A percentile compares a stretch with the other conserved stretches of the same genome.
Evolutionary conservation across 2,329 filamentous ascomycete species (phyloP).

Genomic region (Plectosphaerella sp.): DNA sequence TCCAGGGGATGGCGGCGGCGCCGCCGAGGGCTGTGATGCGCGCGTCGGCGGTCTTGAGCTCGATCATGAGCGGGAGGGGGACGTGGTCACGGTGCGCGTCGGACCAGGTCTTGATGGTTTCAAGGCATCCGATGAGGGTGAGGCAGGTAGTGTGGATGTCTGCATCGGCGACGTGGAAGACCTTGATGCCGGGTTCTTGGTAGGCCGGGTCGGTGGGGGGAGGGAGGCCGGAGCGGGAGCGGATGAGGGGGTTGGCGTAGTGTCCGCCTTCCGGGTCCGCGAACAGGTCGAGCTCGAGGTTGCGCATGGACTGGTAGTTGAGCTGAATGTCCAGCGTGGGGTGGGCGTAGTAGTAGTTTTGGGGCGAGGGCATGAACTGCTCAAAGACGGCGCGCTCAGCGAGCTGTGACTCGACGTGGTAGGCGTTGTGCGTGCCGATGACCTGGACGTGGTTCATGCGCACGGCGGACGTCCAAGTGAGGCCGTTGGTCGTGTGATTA

Average conservation of each 20-base stretch:
- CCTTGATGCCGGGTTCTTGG: constrained; percentile 38
- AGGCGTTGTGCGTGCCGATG: constrained; percentile 46
- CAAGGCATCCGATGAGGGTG: constrained; percentile 39
- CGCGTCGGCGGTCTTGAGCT: constrained; percentile 35
- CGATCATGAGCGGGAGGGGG: constrained; percentile 43
- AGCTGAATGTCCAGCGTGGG: constrained; percentile 37
- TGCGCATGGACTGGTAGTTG: constrained; percentile 38
- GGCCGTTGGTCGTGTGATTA: constrained; percentile 21
- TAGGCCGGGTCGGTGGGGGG: constrained; percentile 32
- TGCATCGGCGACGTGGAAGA: constrained; percentile 45
- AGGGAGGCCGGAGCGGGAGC: constrained; percentile 30
- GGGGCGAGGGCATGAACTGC: constrained; percentile 25
- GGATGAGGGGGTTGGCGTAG: constrained; percentile 39
- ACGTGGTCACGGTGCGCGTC: constrained; percentile 35
- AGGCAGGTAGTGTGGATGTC: constrained; percentile 41
- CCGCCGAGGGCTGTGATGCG: constrained; percentile 20
- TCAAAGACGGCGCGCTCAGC: constrained; percentile 35
- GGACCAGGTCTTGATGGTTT: constrained; percentile 37
- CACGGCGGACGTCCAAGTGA: constrained; percentile 26
- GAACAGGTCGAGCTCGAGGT: constrained; percentile 43
- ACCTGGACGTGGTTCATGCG: constrained; percentile 49
- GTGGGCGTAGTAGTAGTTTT: constrained; percentile 44
- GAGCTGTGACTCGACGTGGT: constrained; percentile 39
- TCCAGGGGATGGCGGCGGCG: constrained; percentile 36
- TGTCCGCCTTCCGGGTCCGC: constrained; percentile 42